Evolutionary conservation across 345 rosid genomes (phyloP), one percentile per base, ranked within the genome.

Genomic region (Syzygium aromaticum): DNA sequence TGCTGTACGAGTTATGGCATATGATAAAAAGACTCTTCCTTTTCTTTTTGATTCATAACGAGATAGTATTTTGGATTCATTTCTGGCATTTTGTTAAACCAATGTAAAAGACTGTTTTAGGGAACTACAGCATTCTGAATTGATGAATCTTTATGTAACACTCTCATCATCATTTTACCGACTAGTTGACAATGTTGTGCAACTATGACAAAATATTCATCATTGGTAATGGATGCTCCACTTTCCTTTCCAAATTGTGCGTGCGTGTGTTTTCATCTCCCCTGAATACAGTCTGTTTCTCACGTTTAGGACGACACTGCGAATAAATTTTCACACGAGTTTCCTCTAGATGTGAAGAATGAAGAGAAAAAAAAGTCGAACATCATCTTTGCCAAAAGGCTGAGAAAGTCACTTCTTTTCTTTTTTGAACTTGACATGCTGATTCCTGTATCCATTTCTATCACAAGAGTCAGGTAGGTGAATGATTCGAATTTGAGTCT

Each of bases 11-110:
- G 23, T 2, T 19, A 19, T 19, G 23, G 4, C 21, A 1, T 54
- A 7, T 19, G 57, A 2, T 54, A 54, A 54, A 17, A 67, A 67
- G 5, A 33, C 6, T 33, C 4, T 33, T 1, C 9, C 19, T n/a
- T n/a, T 1, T 2, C 5, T 27, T 17, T 17, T 33, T 67, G 6
- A 33, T 1, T 8, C 7, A 0, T 19, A 2, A 2, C 0, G 3
- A 17, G 46, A 17, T 17, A 17, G 6, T 33, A 2, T 16, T 38
- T 19, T 33, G 23, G 21, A 73, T 73, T 73, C 25, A 33, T 2
- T 33, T 73, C 5, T 38, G 27, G 6, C 0, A 0, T 67, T 5
- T 5, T 17, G 13, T 7, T 10, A 33, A 30, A 23, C 10, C 77
- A 64, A 30, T 9, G 5, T 30, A 16, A 64, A 67, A 17, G 40